Conservation (phyloP, 257 asterid species). For the Nemophila menziesii region DNA sequence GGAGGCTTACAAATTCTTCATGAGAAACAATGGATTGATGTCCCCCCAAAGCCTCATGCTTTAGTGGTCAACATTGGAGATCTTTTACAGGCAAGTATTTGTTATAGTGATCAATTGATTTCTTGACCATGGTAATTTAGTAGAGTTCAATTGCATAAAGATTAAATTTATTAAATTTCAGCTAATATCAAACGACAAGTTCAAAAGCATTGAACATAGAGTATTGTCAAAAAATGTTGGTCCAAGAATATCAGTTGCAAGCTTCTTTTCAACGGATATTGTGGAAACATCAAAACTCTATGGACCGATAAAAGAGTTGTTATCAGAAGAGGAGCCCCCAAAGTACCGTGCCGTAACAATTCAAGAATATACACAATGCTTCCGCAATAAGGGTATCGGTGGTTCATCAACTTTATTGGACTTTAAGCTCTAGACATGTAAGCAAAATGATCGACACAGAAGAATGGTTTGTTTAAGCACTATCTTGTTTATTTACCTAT, state of each 20-base stretch:
- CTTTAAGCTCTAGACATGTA: no score
- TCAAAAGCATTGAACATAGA: conserved; percentile 24
- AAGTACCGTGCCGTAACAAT: conserved; percentile 14
- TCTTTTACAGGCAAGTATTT: conserved; percentile 39
- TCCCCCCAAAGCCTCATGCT: no score
- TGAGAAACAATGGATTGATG: no score
- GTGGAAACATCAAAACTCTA: conserved; percentile 6
- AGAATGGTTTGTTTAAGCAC: no score
- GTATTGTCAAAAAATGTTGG: conserved; percentile 17
- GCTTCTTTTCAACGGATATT: conserved; percentile 12
- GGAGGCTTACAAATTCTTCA: conserved; percentile 52
- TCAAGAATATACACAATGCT: conserved; percentile 5
- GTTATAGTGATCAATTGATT: no score
- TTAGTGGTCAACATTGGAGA: no score
- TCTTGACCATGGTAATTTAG: no score
- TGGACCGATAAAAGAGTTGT: conserved; percentile 26
- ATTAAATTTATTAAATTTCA: no score
- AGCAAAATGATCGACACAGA: no score
- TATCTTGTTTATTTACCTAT: no score
- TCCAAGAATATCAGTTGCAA: conserved; percentile 31
- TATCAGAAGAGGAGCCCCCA: conserved; percentile 26
- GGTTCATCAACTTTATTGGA: conserved; percentile 13
- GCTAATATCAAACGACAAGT: conserved; percentile 21
- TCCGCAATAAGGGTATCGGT: conserved; percentile 10
- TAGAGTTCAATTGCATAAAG: no score